A percentile compares a stretch with the other conserved stretches of the same genome.
These are phyloP conservation scores for Tetraselmis striata DNA, from an alignment of 139 green algal species.

Conservation along the genomic window DNA sequence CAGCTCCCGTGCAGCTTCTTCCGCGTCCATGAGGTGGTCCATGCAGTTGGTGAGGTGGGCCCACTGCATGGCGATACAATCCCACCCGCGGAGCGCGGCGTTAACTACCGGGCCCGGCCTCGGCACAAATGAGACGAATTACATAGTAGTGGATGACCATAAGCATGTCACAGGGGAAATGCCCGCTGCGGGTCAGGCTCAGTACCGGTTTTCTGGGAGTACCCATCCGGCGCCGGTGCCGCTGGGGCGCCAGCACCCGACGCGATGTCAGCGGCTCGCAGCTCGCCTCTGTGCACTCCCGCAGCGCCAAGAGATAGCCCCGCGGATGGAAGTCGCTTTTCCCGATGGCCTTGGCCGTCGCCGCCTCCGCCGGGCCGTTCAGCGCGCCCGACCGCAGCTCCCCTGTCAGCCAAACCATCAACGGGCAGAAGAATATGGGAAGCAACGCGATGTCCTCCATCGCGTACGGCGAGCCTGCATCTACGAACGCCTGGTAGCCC, in stretches of 20 bases:
- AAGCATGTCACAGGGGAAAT: too few species aligned
- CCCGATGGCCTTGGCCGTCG: neutral
- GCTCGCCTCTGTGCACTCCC: neutral
- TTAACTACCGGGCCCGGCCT: too few species aligned
- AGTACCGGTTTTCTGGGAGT: neutral
- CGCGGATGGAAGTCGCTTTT: neutral
- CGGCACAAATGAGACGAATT: too few species aligned
- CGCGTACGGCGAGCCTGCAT: neutral
- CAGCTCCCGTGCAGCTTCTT: too few species aligned
- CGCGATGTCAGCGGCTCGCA: neutral
- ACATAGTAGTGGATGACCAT: too few species aligned
- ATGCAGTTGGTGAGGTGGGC: neutral
- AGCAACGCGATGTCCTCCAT: neutral
- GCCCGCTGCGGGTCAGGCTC: neutral
- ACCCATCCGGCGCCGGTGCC: neutral
- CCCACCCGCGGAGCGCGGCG: too few species aligned
- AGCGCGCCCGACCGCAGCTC: neutral
- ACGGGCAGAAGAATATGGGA: neutral
- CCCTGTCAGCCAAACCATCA: neutral
- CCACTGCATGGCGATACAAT: neutral
- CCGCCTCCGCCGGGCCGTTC: neutral
- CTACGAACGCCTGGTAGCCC: neutral
- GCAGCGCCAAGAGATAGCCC: neutral
- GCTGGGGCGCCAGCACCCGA: neutral
- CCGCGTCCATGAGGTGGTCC: neutral